Evolutionary conservation across 2,329 filamentous ascomycete species (phyloP).

Genomic region (Penicillium sp.): DNA sequence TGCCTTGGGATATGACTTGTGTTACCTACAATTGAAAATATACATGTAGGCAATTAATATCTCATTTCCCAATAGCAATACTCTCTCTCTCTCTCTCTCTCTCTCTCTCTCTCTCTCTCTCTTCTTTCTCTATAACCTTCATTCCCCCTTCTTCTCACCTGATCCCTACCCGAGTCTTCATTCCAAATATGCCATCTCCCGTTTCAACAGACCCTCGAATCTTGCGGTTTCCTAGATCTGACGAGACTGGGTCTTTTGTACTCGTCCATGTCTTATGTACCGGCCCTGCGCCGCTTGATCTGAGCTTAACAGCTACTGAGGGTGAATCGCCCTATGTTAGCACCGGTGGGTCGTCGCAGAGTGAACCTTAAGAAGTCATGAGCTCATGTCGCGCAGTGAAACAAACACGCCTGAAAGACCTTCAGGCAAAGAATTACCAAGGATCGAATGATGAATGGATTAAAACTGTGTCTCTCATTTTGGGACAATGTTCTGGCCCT

Average conservation of each 20-base stretch:
- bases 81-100: no score
- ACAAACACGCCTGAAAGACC: constrained; percentile 35
- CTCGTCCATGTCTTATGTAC: constrained; percentile 51
- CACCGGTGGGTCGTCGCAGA: constrained; percentile 38
- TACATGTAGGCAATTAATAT: not conserved
- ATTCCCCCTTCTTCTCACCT: constrained; percentile 6
- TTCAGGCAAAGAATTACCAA: constrained; percentile 46
- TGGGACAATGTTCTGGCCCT: constrained; percentile 31
- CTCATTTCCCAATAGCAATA: not conserved
- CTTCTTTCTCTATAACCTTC: not conserved
- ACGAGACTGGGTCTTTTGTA: constrained; percentile 42
- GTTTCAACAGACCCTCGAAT: constrained; percentile 32
- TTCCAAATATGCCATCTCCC: constrained; percentile 17
- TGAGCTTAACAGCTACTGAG: constrained; percentile 59
- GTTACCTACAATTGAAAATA: not conserved
- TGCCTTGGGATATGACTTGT: not conserved
- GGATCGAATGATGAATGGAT: constrained; percentile 46
- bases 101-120: not conserved
- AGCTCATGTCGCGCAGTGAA: constrained; percentile 37
- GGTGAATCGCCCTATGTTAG: constrained; percentile 55
- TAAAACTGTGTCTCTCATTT: constrained; percentile 36
- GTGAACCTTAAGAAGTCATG: not conserved
- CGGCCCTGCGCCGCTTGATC: constrained; percentile 47
- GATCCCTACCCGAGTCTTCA: not conserved
- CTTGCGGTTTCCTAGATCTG: constrained; percentile 52